Evolutionary conservation across 2,329 filamentous ascomycete genomes (phyloP), one percentile per base, ranked within the genome.

Genomic region (Aspergillus proliferans): DNA sequence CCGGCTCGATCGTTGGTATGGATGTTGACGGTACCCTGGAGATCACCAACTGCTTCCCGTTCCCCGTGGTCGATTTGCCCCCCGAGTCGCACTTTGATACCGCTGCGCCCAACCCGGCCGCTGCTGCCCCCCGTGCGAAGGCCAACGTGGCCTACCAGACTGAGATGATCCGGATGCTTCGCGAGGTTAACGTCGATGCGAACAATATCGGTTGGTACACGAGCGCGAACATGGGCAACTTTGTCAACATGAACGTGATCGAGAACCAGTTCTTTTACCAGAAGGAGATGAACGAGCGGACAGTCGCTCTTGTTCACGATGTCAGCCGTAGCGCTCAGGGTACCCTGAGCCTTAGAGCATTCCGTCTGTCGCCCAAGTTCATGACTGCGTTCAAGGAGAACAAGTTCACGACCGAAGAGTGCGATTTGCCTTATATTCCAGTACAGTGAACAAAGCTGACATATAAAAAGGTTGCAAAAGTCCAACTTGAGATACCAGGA

Each of bases 191-290:
- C 71, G 88, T 97, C 52, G 93, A 98, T 71, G 93, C 93, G 58
- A 95, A 97, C 78, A 94, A 89, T 65, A 89, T 95, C 52, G 93
- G 93, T 64, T 98, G 91, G 91, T 98, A 98, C 77, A 96, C 90
- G 51, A 96, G 90, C 76, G 89, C 91, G 56, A 95, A 90, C 71
- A 94, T 98, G 88, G 93, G 93, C 72, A 97, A 95, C 79, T 97
- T 97, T 63, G 81, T 97, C 78, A 96, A 91, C 78, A 72, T 87
- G 67, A 88, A 86, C 77, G 91, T 95, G 68, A 88, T 98, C 72
- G 93, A 98, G 81, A 98, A 97, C 78, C 91, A 96, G 73, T 90
- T 84, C 75, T 87, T 91, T 77, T 97, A 95, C 78, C 93, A 98
- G 78, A 93, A 88, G 72, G 88, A 94, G 62, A 68, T 82, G 62